Evolutionary conservation across 495 filamentous ascomycete genomes (phyloP).

Genomic region (Hyphodiscus hymeniophilus): DNA sequence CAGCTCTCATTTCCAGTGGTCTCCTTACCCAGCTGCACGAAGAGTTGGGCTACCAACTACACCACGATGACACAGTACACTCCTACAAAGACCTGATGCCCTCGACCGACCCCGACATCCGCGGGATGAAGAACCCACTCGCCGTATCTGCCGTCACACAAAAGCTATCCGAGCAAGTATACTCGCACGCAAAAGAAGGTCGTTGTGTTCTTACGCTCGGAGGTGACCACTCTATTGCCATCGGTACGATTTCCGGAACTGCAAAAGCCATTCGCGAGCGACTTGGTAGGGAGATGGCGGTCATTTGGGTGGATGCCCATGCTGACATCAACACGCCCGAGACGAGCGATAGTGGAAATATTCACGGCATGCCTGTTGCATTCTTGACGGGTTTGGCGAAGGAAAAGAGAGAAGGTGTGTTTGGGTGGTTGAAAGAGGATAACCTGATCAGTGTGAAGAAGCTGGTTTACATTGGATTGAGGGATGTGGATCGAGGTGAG

Average conservation of each 20-base stretch:
- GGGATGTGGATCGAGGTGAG: conserved; percentile 87
- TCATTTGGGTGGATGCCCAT: conserved; percentile 99
- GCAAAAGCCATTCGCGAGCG: conserved; percentile 80
- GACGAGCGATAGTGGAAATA: conserved; percentile 80
- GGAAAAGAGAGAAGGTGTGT: conserved; percentile 61
- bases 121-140: conserved; percentile 86
- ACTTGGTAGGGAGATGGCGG: conserved; percentile 70
- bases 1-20: conserved; percentile 81
- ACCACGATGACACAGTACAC: conserved; percentile 79
- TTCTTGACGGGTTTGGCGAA: conserved; percentile 80
- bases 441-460: conserved; percentile 58
- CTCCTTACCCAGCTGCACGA: conserved; percentile 75
- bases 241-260: conserved; percentile 80
- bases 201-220: conserved; percentile 88
- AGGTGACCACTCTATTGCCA: conserved; percentile 94
- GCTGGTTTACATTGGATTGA: conserved; percentile 92
- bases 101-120: conserved; percentile 62
- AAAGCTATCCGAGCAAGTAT: conserved; percentile 73
- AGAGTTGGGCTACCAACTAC: conserved; percentile 80
- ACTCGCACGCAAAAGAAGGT: conserved; percentile 76
- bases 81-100: conserved; percentile 74
- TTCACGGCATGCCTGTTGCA: conserved; percentile 96
- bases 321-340: conserved; percentile 97
- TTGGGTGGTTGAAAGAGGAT: conserved; percentile 75
- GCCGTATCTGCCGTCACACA: conserved; percentile 84